These are phyloP conservation scores for Raphanus raphanistrum DNA, from an alignment of 345 rosid genomes.

Conservation along the genomic window DNA sequence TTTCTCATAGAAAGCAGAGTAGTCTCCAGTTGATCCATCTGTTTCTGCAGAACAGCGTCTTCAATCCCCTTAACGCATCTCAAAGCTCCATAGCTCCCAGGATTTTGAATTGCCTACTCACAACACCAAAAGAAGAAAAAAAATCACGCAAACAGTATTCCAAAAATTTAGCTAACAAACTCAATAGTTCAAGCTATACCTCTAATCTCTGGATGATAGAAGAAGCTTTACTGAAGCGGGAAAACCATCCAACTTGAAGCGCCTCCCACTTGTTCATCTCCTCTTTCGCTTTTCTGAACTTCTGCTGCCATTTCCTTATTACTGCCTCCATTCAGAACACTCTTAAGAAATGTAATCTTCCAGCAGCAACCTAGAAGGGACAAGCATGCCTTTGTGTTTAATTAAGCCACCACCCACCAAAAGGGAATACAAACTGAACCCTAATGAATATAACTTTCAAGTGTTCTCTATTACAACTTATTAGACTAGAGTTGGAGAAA, in stretches of 20 bases:
- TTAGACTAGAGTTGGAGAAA: slow-evolving; percentile 5
- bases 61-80: slow-evolving; percentile 52
- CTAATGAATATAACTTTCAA: not conserved
- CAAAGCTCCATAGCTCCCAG: slow-evolving; percentile 55
- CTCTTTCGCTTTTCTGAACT: slow-evolving; percentile 55
- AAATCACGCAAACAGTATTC: slow-evolving; percentile 6
- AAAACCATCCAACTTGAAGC: slow-evolving; percentile 60
- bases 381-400: not conserved
- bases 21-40: slow-evolving; percentile 62
- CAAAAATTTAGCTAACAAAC: not conserved
- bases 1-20: slow-evolving; percentile 60
- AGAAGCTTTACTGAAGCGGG: slow-evolving; percentile 64
- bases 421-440: not conserved
- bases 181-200: slow-evolving; percentile 32
- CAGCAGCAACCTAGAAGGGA: slow-evolving; percentile 14
- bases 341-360: not conserved
- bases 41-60: slow-evolving; percentile 60
- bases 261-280: slow-evolving; percentile 69
- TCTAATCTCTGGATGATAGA: slow-evolving; percentile 68
- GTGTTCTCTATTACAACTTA: slow-evolving; percentile 5
- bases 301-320: slow-evolving; percentile 71
- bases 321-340: slow-evolving; percentile 79
- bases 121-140: not conserved
- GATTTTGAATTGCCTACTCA: slow-evolving; percentile 52
- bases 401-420: slow-evolving; percentile 14